phyloP scores from a whole-genome alignment of 139 green algal genomes.

The Chlorella sp. region DNA sequence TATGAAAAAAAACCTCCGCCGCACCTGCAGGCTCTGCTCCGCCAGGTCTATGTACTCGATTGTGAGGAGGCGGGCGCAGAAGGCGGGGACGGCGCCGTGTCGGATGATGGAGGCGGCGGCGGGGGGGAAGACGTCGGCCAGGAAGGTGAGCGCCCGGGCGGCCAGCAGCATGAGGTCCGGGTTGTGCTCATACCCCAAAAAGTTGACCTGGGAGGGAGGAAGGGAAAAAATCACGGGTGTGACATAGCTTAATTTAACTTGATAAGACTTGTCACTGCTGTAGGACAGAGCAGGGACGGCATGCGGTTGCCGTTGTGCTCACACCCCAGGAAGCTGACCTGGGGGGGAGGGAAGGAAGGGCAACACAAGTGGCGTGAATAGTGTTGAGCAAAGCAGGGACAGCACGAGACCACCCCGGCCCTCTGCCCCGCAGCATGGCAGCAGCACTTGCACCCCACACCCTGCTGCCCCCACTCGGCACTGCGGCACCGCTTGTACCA shows the following conservation, averaged over 20 bases:
- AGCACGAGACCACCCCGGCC: background rate
- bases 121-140: constrained; percentile 89
- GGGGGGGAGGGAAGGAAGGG: constrained; percentile 21
- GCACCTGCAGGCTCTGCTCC: constrained; percentile 91
- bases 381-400: background rate
- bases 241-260: no score
- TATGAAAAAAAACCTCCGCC: no score
- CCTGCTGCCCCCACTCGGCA: background rate
- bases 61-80: constrained; percentile 88
- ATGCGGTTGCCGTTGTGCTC: background rate
- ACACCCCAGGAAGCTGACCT: constrained; percentile 10
- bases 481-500: no score
- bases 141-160: constrained; percentile 89
- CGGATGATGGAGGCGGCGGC: constrained; percentile 83
- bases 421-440: no score
- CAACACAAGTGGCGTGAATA: background rate
- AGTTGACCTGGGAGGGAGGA: constrained; percentile 62
- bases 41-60: constrained; percentile 99
- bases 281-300: background rate
- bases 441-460: background rate
- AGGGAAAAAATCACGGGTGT: no score
- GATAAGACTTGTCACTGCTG: no score
- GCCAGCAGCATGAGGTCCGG: constrained; percentile 96
- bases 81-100: constrained; percentile 80
- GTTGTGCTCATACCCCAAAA: constrained; percentile 89